Percentiles rank a stretch among this genome's conserved stretches.
phyloP scores from a whole-genome alignment of 306 rosid genomes.

The barrel medic (Medicago truncatula) region DNA sequence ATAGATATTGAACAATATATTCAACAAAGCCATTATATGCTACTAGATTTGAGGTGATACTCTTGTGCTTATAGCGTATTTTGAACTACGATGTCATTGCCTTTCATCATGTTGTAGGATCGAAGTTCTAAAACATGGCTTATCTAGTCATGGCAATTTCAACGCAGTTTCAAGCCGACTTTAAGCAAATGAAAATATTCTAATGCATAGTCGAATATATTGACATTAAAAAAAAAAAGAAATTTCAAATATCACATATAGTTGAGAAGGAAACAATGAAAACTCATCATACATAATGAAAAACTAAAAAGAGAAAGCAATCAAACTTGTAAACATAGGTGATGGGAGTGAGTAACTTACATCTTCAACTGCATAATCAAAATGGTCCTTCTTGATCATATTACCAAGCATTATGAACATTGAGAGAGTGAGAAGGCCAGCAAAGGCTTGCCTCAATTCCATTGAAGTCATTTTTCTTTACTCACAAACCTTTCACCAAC shows the following conservation, averaged over 20 bases:
- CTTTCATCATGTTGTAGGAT: neutral
- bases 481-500: neutral
- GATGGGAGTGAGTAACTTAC: constrained; percentile 38
- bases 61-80: too few relatives aligned
- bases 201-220: too few relatives aligned
- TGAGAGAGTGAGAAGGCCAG: constrained; percentile 53
- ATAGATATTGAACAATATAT: too few relatives aligned
- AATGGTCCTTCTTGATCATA: constrained; percentile 57
- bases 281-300: neutral
- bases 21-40: too few relatives aligned
- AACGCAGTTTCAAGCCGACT: neutral
- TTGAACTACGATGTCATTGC: too few relatives aligned
- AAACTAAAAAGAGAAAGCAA: neutral
- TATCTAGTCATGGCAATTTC: neutral
- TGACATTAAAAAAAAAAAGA: neutral
- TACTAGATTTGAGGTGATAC: too few relatives aligned
- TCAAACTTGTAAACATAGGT: neutral
- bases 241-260: neutral
- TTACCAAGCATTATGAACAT: constrained; percentile 59
- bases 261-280: neutral
- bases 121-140: neutral
- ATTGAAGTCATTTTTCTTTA: constrained; percentile 37
- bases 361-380: constrained; percentile 33
- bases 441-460: constrained; percentile 51
- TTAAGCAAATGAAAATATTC: too few relatives aligned